A percentile compares a stretch with the other conserved stretches of the same genome.
Conservation (phyloP, 805 yeast genomes). For the Kuraishia piskuri region DNA sequence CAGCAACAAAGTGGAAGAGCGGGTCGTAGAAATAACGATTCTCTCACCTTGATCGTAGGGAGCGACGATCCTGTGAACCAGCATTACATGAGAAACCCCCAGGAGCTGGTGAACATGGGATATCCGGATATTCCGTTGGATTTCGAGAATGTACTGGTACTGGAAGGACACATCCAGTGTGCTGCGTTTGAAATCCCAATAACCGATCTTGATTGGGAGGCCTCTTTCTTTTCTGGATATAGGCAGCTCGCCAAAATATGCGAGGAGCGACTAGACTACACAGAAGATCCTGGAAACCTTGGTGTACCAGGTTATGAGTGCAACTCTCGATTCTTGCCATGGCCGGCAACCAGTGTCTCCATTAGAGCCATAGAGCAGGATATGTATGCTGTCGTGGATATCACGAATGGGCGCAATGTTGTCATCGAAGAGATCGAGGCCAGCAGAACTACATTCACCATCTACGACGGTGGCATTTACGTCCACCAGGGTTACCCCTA, state of each 20-base stretch:
- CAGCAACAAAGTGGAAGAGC: slow-evolving; percentile 98
- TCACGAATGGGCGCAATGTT: slow-evolving; percentile 64
- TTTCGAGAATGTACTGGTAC: slow-evolving; percentile 49
- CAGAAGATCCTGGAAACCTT: slow-evolving; percentile 37
- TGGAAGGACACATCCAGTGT: slow-evolving; percentile 86
- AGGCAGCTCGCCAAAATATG: slow-evolving; percentile 26
- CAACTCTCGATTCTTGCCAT: slow-evolving; percentile 56
- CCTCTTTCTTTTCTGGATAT: slow-evolving; percentile 43
- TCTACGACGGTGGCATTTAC: slow-evolving; percentile 88
- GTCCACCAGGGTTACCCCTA: slow-evolving; percentile 92
- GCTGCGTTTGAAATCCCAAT: slow-evolving; percentile 86
- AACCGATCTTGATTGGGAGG: slow-evolving; percentile 38
- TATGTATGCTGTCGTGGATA: slow-evolving; percentile 82
- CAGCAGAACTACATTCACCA: slow-evolving; percentile 79
- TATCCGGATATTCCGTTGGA: slow-evolving; percentile 54
- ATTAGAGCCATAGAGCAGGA: slow-evolving; percentile 80
- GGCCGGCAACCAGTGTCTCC: slow-evolving; percentile 73
- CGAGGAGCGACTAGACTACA: slow-evolving; percentile 29
- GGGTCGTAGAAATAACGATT: slow-evolving; percentile 81
- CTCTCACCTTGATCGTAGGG: slow-evolving; percentile 78
- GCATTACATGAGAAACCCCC: slow-evolving; percentile 66
- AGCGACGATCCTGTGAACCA: slow-evolving; percentile 83
- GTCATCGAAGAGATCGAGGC: slow-evolving; percentile 88
- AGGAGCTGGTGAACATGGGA: slow-evolving; percentile 41
- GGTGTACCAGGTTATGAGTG: slow-evolving; percentile 46